Conservation (phyloP, 2,329 filamentous ascomycete genomes). For the Diaporthe destruens region DNA sequence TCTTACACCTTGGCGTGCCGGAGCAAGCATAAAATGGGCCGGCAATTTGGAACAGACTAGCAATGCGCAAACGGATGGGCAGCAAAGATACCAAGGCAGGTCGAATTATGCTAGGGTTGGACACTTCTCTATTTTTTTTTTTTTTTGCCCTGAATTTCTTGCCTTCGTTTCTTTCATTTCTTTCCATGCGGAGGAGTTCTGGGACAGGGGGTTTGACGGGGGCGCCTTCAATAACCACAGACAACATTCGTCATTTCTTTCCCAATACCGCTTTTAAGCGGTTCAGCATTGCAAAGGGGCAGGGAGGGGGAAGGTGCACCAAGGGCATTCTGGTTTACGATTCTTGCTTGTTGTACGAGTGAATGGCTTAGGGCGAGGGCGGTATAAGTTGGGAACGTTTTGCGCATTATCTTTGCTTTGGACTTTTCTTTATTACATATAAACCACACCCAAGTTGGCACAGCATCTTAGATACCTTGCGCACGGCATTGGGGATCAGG, state of each 20-base stretch:
- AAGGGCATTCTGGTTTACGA: conserved; percentile 28
- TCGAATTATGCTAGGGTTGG: conserved; percentile 13
- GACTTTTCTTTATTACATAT: neutral
- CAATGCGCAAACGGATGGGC: conserved; percentile 29
- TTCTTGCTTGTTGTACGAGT: conserved; percentile 24
- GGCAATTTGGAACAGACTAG: conserved; percentile 32
- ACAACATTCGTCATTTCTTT: conserved; percentile 11
- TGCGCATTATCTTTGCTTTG: conserved; percentile 15
- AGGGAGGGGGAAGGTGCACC: conserved; percentile 21
- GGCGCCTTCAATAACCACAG: conserved; percentile 21
- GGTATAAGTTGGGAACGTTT: conserved; percentile 30
- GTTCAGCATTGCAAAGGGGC: conserved; percentile 19
- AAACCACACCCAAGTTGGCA: conserved; percentile 33
- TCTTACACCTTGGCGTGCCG: conserved; percentile 34
- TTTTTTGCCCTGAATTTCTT: neutral
- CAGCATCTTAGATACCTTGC: conserved; percentile 33
- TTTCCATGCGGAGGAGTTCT: conserved; percentile 36
- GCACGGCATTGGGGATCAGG: conserved; percentile 9
- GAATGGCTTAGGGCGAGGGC: conserved; percentile 13
- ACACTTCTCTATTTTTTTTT: neutral
- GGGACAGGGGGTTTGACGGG: conserved; percentile 1
- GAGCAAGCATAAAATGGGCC: conserved; percentile 31
- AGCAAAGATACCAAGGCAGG: conserved; percentile 36
- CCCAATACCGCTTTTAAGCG: conserved; percentile 29
- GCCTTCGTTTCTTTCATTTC: neutral